phyloP scores from a whole-genome alignment of 208 protist genomes.

The Leptomonas pyrrhocoris region DNA sequence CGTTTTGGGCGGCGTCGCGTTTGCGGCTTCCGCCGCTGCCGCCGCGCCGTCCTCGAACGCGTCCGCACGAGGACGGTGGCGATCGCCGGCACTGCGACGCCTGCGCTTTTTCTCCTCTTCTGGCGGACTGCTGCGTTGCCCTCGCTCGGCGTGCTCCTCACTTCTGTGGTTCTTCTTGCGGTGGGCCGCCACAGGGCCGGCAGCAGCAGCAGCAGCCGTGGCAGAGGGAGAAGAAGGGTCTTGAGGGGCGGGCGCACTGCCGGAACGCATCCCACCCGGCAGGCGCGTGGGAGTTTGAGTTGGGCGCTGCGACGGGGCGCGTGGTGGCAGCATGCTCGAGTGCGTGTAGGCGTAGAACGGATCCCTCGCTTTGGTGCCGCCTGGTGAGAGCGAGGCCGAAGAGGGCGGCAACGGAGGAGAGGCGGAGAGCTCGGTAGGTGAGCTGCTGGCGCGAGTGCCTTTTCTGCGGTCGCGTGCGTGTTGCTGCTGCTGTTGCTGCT shows the following conservation, averaged over 20 bases:
- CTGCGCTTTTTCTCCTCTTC: not conserved
- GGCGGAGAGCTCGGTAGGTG: not conserved
- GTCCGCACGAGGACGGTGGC: not conserved
- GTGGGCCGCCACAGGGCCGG: not conserved
- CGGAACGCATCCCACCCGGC: not conserved
- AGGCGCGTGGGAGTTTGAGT: not conserved
- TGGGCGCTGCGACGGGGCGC: not conserved
- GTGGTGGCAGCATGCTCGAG: slow-evolving; percentile 9
- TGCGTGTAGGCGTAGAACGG: slow-evolving; percentile 35
- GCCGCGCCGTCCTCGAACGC: not conserved
- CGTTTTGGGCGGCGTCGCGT: not conserved
- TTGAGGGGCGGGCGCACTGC: not conserved
- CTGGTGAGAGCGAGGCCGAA: not conserved
- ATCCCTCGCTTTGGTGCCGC: slow-evolving; percentile 18
- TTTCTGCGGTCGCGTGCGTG: not conserved
- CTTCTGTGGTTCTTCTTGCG: not conserved
- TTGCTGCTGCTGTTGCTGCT: not conserved
- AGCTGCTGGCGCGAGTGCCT: not conserved
- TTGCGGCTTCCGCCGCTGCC: not conserved
- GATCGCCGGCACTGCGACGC: not conserved
- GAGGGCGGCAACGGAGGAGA: not conserved
- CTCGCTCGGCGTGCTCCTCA: not conserved
- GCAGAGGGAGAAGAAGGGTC: not conserved
- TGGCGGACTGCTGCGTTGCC: not conserved
- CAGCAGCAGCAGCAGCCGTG: not conserved